Evolutionary conservation across 1,284 basidiomycete genomes (phyloP), one percentile per base, ranked within the genome.

Genomic region (Cryptococcus sp.): DNA sequence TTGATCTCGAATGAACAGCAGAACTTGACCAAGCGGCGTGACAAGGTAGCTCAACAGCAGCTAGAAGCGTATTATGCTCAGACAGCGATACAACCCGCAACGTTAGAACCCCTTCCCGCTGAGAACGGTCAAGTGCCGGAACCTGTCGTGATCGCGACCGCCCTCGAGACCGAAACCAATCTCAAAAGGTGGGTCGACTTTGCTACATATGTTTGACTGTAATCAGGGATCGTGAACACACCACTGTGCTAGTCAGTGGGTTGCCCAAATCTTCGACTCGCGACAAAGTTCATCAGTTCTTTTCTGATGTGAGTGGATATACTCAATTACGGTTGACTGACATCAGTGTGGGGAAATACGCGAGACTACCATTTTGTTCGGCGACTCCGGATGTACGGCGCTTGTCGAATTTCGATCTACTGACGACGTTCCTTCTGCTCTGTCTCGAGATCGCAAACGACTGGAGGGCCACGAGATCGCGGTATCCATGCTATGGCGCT

Each of bases 361-460:
- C 31, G 91, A 93, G 70, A 80, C 88, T 36, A 73, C 70, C 34
- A 86, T 85, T 0, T 15, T 69, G 23, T 36, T 61, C 1, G 60
- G 64, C 23, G 65, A 65, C 5, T 38, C 54, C 0, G 55, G 65
- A 3, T 56, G 67, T 13, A 65, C 77, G 0, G 78, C 77, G 0
- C 58, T 78, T 7, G 71, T 80, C 48, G 79, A 80, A 58, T 80
- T 74, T 55, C 57, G 57, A 15, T 50, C 23, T 3, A 63, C 63
- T 5, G 88, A 90, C 34, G 83, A 82, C 53, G 83, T 98, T 1
- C 87, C 90, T 1, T 84, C 85, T 0, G 96, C 90, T 1, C 80
- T 93, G 41, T 96, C 92, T 0, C 93, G 92, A 70, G 93, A 98
- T 78, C 90, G 91, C 78, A 97, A 96, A 71, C 83, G 85, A 36